Percentiles rank a stretch among this genome's conserved stretches.
Evolutionary conservation across 208 protist genomes (phyloP).

Genomic region (Acanthamoeba sp.): DNA sequence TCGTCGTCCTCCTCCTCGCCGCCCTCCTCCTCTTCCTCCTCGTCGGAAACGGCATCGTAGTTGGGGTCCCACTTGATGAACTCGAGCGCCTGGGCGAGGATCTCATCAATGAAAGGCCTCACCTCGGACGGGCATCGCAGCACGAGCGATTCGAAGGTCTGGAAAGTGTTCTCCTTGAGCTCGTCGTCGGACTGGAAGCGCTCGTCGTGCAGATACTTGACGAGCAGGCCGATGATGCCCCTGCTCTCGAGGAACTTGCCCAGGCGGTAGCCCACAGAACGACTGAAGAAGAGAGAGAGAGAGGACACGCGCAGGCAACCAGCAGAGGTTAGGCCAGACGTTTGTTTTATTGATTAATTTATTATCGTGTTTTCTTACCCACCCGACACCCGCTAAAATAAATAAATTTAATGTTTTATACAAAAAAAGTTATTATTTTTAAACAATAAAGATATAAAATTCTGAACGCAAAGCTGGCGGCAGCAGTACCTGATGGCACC

Average conservation of each 20-base stretch:
- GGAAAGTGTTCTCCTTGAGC: slow-evolving; percentile 84
- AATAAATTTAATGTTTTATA: neutral
- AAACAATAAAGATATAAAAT: slow-evolving; percentile 2
- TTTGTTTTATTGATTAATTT: too few species aligned
- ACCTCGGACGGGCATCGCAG: slow-evolving; percentile 89
- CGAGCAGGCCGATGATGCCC: slow-evolving; percentile 81
- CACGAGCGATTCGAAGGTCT: slow-evolving; percentile 91
- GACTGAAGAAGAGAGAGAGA: slow-evolving; percentile 37
- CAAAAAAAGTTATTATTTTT: neutral
- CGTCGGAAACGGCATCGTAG: slow-evolving; percentile 88
- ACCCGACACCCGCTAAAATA: too few species aligned
- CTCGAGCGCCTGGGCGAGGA: slow-evolving; percentile 83
- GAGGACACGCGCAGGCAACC: too few species aligned
- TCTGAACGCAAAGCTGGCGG: too few species aligned
- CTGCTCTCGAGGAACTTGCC: slow-evolving; percentile 88
- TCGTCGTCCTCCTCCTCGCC: slow-evolving; percentile 82
- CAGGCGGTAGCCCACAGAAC: slow-evolving; percentile 87
- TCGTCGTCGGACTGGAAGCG: slow-evolving; percentile 89
- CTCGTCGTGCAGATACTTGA: slow-evolving; percentile 81
- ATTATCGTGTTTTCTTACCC: too few species aligned
- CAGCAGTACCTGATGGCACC: slow-evolving; percentile 79
- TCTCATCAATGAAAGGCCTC: slow-evolving; percentile 79
- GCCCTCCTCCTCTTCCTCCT: slow-evolving; percentile 80
- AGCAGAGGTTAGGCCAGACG: too few species aligned
- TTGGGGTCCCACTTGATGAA: slow-evolving; percentile 92